Evolutionary conservation across 1,284 basidiomycete species (phyloP).

Genomic region (Melampsora americana): DNA sequence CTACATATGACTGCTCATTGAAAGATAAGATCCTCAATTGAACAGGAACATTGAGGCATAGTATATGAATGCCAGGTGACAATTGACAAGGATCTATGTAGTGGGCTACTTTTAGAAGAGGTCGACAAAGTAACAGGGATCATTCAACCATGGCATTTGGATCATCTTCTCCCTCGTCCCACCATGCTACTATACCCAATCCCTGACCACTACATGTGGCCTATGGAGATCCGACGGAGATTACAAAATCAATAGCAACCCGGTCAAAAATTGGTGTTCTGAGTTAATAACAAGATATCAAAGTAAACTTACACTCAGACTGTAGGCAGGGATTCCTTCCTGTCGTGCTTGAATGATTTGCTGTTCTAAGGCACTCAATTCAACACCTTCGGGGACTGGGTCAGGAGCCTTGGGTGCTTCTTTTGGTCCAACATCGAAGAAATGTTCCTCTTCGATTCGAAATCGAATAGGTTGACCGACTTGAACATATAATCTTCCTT

Average conservation of each 20-base stretch:
- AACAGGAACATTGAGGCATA: too few species aligned
- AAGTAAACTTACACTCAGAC: conserved; percentile 19
- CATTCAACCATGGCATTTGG: not conserved
- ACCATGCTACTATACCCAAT: conserved; percentile 41
- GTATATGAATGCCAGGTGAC: too few species aligned
- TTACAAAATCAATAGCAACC: not conserved
- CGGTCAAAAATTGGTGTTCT: not conserved
- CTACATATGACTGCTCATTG: too few species aligned
- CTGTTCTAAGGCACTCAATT: conserved; percentile 8
- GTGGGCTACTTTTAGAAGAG: too few species aligned
- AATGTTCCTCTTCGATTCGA: conserved; percentile 39
- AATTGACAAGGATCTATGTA: too few species aligned
- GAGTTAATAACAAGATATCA: not conserved
- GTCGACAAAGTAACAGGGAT: too few species aligned
- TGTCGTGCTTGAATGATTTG: conserved; percentile 23
- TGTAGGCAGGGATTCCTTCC: conserved; percentile 40
- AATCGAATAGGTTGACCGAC: conserved; percentile 37
- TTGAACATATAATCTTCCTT: conserved; percentile 36
- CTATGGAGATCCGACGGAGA: not conserved
- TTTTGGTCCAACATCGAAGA: conserved; percentile 35
- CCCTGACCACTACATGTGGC: conserved; percentile 39
- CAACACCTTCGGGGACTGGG: conserved; percentile 6
- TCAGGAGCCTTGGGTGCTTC: conserved; percentile 38
- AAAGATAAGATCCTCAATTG: too few species aligned
- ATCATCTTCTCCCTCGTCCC: conserved; percentile 27